Percentiles rank a stretch among this genome's conserved stretches.
Conservation (phyloP, 202 grass and related monocot genomes). For the Zizania palustris region DNA sequence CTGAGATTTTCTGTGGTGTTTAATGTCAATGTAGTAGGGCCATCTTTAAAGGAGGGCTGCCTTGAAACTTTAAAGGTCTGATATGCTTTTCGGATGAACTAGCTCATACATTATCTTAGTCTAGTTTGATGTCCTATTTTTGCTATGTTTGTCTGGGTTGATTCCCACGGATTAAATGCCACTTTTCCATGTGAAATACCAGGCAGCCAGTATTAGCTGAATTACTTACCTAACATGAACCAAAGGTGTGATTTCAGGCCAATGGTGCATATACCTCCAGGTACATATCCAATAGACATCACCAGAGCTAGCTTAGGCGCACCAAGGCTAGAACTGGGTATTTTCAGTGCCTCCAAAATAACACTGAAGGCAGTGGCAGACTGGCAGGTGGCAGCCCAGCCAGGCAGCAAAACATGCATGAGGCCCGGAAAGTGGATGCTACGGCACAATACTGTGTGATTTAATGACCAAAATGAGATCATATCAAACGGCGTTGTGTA, state of each 20-base stretch:
- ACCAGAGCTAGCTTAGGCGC: conserved; percentile 2
- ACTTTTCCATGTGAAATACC: conserved; percentile 12
- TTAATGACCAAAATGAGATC: not conserved
- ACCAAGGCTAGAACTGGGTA: not conserved
- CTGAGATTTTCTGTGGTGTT: not conserved
- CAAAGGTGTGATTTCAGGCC: not conserved
- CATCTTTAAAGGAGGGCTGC: not conserved
- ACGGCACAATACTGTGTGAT: not conserved
- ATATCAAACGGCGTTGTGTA: not conserved
- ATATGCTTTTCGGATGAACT: conserved; percentile 1
- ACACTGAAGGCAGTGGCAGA: not conserved
- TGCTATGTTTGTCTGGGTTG: conserved; percentile 5
- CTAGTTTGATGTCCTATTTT: not conserved
- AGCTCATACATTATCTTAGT: conserved; percentile 15
- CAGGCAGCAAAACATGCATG: conserved; percentile 10
- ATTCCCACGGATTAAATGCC: conserved; percentile 1
- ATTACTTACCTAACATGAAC: conserved; percentile 20
- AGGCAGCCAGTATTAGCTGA: not conserved
- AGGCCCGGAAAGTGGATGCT: conserved; percentile 6
- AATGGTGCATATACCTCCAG: not conserved
- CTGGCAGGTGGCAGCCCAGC: not conserved
- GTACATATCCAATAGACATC: conserved; percentile 15
- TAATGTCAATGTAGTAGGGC: conserved; percentile 16
- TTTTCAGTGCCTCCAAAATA: conserved; percentile 7
- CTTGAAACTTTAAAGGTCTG: conserved; percentile 14